Percentiles rank a stretch among this genome's conserved stretches.
phyloP scores from a whole-genome alignment of 2,329 filamentous ascomycete genomes.

The Fusarium transvaalense region DNA sequence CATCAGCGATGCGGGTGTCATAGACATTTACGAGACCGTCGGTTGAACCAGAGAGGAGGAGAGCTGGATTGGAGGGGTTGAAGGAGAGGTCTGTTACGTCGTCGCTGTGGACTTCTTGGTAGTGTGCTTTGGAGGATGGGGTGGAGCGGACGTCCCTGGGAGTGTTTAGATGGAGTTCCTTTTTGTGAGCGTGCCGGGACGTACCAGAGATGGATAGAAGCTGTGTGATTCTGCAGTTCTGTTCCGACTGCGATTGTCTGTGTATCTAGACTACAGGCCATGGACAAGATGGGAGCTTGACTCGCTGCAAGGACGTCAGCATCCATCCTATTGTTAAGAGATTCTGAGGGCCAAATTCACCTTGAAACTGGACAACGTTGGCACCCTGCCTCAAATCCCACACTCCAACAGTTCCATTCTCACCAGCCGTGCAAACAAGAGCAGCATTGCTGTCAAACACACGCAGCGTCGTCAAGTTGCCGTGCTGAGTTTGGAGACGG shows the following conservation, averaged over 20 bases:
- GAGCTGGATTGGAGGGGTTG: slow-evolving; percentile 69
- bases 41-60: slow-evolving; percentile 81
- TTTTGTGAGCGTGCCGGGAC: slow-evolving; percentile 18
- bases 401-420: slow-evolving; percentile 75
- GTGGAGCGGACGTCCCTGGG: slow-evolving; percentile 69
- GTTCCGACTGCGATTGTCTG: slow-evolving; percentile 78
- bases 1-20: slow-evolving; percentile 76
- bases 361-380: slow-evolving; percentile 60
- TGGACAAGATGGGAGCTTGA: slow-evolving; percentile 68
- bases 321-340: not conserved
- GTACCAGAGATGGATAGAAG: slow-evolving; percentile 72
- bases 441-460: slow-evolving; percentile 65
- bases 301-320: slow-evolving; percentile 53
- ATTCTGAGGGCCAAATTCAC: slow-evolving; percentile 53
- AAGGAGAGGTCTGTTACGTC: slow-evolving; percentile 72
- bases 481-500: slow-evolving; percentile 65
- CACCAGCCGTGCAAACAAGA: slow-evolving; percentile 76
- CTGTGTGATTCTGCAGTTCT: slow-evolving; percentile 74
- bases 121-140: slow-evolving; percentile 63
- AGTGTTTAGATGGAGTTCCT: not conserved
- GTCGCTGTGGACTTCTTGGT: slow-evolving; percentile 75
- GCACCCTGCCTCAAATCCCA: slow-evolving; percentile 72
- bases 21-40: slow-evolving; percentile 84
- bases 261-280: slow-evolving; percentile 70
- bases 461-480: slow-evolving; percentile 73